phyloP scores from a whole-genome alignment of 169 alveolate genomes.

The Plasmodium falciparum region DNA sequence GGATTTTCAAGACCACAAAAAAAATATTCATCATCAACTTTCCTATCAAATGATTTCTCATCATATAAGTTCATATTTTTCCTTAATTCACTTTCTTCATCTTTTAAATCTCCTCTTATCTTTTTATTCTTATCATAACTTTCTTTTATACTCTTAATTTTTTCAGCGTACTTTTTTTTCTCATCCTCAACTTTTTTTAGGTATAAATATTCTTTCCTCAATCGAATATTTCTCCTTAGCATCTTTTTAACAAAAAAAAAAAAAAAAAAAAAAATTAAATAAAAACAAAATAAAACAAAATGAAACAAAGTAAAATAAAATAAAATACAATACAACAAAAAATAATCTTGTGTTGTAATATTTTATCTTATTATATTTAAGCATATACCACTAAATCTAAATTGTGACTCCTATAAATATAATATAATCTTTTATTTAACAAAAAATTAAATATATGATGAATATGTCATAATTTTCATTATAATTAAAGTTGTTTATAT shows the following conservation, averaged over 20 bases:
- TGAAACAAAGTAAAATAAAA: no score
- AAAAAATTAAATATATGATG: no score
- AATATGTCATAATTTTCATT: no score
- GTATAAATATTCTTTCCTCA: constrained; percentile 96
- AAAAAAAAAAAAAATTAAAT: background rate
- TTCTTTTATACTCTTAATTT: constrained; percentile 89
- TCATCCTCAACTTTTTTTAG: constrained; percentile 92
- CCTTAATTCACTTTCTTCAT: constrained; percentile 86
- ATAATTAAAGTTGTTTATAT: no score
- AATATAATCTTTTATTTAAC: no score
- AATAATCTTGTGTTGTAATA: no score
- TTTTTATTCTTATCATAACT: constrained; percentile 91
- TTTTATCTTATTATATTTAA: no score
- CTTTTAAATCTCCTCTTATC: constrained; percentile 90
- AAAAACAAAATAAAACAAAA: background rate
- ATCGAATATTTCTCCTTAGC: constrained; percentile 95
- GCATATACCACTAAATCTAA: no score
- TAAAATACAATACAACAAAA: no score
- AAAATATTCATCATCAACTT: constrained; percentile 94
- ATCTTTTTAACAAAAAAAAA: constrained; percentile 83
- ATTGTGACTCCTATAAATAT: no score
- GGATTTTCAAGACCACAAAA: constrained; percentile 94
- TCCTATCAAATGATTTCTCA: constrained; percentile 88
- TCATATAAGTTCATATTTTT: constrained; percentile 90
- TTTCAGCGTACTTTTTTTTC: constrained; percentile 90